Evolutionary conservation across 148 eudicot genomes (phyloP).

Genomic region (Rhododendron mucronatum): DNA sequence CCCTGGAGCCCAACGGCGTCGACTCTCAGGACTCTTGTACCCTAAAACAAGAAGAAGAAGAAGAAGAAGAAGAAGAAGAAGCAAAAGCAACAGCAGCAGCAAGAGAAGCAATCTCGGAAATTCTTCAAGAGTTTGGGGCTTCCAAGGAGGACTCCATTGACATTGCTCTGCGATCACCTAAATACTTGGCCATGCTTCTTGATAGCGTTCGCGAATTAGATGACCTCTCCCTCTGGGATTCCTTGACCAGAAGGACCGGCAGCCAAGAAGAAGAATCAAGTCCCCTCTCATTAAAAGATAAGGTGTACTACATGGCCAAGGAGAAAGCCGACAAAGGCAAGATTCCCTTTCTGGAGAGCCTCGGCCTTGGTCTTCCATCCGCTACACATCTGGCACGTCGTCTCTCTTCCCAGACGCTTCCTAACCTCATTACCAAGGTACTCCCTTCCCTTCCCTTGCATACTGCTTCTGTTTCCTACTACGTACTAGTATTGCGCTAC

Average conservation of each 20-base stretch:
- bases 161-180: slow-evolving; percentile 43
- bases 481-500: not conserved
- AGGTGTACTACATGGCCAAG: slow-evolving; percentile 46
- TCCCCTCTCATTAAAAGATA: slow-evolving; percentile 38
- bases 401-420: slow-evolving; percentile 43
- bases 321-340: slow-evolving; percentile 67
- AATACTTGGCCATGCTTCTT: slow-evolving; percentile 54
- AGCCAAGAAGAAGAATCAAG: not conserved
- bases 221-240: slow-evolving; percentile 37
- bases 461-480: not conserved
- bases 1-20: not conserved
- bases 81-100: slow-evolving; percentile 1
- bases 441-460: not conserved
- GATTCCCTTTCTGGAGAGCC: slow-evolving; percentile 75
- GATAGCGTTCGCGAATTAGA: slow-evolving; percentile 60
- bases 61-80: slow-evolving; percentile 4
- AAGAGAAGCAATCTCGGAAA: slow-evolving; percentile 31
- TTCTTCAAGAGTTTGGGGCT: slow-evolving; percentile 43
- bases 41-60: not conserved
- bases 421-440: slow-evolving; percentile 59
- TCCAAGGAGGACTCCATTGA: slow-evolving; percentile 23
- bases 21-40: not conserved
- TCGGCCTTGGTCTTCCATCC: slow-evolving; percentile 56
- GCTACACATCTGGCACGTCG: slow-evolving; percentile 61
- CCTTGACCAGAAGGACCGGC: slow-evolving; percentile 17